Conservation (phyloP, 192 early-diverging fungal genomes). For the Dissophora ornata region DNA sequence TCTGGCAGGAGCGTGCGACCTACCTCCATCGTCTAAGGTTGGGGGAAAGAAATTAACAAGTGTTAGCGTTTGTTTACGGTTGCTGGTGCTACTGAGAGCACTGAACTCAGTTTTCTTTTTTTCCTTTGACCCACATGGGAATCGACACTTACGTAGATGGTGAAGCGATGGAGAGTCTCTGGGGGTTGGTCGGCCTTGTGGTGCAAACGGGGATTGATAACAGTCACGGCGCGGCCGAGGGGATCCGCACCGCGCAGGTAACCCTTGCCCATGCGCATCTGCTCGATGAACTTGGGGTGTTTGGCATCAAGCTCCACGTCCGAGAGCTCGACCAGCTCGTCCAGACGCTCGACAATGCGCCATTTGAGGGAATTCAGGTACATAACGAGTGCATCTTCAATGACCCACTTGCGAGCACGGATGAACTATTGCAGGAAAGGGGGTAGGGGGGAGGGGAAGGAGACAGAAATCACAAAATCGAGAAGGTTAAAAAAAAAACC, state of each 20-base stretch:
- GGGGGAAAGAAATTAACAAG: neutral
- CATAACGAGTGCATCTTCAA: conserved; percentile 82
- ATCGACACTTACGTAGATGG: conserved; percentile 69
- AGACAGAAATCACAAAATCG: neutral
- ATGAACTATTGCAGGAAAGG: conserved; percentile 63
- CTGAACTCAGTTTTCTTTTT: neutral
- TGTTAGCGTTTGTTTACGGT: neutral
- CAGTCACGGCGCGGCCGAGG: conserved; percentile 59
- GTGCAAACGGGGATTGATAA: conserved; percentile 62
- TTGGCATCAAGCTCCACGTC: conserved; percentile 58
- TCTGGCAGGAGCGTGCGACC: conserved; percentile 58
- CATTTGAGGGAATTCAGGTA: conserved; percentile 77
- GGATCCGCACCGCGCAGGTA: conserved; percentile 63
- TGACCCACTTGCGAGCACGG: conserved; percentile 92
- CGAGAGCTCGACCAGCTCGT: conserved; percentile 59
- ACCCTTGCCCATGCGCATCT: conserved; percentile 62
- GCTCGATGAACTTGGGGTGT: conserved; percentile 52
- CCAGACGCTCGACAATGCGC: conserved; percentile 72
- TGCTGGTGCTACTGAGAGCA: too few relatives aligned
- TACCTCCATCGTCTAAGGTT: conserved; percentile 27
- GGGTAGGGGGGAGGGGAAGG: too few relatives aligned
- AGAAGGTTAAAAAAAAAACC: neutral
- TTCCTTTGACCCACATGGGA: neutral
- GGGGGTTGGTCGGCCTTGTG: conserved; percentile 69
- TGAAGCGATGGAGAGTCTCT: conserved; percentile 72